Evolutionary conservation across 768 basidiomycete genomes (phyloP).

Genomic region (Pilatotrama ljubarskyi): DNA sequence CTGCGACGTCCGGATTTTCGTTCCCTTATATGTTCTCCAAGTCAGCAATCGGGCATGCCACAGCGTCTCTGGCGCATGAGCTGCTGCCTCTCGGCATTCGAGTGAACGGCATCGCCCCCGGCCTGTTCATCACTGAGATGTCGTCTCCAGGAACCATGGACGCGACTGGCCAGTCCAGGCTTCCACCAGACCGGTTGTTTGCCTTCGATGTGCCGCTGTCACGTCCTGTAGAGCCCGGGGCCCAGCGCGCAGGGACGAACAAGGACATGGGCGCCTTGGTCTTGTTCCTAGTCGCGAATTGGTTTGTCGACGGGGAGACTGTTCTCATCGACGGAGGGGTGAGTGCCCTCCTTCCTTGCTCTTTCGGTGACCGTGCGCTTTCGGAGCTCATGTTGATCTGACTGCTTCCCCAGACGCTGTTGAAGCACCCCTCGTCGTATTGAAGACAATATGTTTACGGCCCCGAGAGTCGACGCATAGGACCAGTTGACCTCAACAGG

Average conservation of each 20-base stretch:
- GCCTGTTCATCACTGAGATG: conserved; percentile 37
- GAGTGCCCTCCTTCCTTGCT: conserved; percentile 24
- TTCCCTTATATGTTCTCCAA: conserved; percentile 52
- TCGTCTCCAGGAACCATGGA: conserved; percentile 29
- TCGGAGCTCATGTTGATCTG: neutral
- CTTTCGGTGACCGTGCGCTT: neutral
- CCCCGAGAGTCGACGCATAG: too few species aligned
- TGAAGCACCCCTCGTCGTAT: conserved; percentile 41
- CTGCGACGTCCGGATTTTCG: conserved; percentile 39
- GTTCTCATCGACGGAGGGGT: conserved; percentile 52
- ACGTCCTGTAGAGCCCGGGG: conserved; percentile 21
- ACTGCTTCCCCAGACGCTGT: conserved; percentile 32
- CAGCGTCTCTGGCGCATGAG: conserved; percentile 47
- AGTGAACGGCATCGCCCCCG: conserved; percentile 51
- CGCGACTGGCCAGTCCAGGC: conserved; percentile 27
- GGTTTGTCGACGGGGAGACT: conserved; percentile 49
- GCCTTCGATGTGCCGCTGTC: conserved; percentile 40
- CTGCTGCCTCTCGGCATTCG: conserved; percentile 47
- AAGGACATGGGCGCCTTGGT: conserved; percentile 46
- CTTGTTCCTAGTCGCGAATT: conserved; percentile 46
- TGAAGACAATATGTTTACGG: conserved; percentile 14
- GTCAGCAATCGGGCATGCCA: conserved; percentile 48
- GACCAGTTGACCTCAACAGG: too few species aligned
- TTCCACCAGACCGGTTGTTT: conserved; percentile 15
- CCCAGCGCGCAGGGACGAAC: conserved; percentile 31